Percentiles rank a stretch among this genome's conserved stretches.
Evolutionary conservation across 805 yeast genomes (phyloP).

Genomic region (Saccharomycopsis schoenii): DNA sequence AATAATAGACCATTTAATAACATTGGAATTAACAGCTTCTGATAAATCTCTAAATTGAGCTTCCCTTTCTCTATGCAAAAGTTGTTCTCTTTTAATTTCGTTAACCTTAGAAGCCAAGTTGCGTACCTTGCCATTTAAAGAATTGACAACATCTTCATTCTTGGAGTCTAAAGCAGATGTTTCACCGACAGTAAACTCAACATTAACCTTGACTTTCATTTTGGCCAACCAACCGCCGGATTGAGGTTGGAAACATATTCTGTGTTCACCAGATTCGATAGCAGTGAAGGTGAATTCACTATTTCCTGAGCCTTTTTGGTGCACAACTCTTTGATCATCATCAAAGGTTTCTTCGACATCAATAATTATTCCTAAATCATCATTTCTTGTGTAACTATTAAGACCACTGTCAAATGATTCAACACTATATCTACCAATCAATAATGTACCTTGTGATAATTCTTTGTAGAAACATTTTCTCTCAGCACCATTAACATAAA

Average conservation of each 20-base stretch:
- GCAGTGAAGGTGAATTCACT: conserved; percentile 72
- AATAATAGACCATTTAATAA: conserved; percentile 63
- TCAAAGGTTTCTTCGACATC: conserved; percentile 62
- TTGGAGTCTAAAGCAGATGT: conserved; percentile 59
- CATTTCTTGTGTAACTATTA: conserved; percentile 27
- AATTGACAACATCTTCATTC: conserved; percentile 45
- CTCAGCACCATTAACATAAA: conserved; percentile 41
- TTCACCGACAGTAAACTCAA: conserved; percentile 61
- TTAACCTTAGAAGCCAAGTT: conserved; percentile 44
- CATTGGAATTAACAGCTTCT: conserved; percentile 59
- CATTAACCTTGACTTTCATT: conserved; percentile 44
- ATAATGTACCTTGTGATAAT: conserved; percentile 37
- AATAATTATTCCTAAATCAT: conserved; percentile 30
- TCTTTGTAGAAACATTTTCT: conserved; percentile 50
- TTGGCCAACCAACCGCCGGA: conserved; percentile 54
- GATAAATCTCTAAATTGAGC: conserved; percentile 62
- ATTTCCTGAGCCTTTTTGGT: conserved; percentile 52
- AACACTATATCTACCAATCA: conserved; percentile 40
- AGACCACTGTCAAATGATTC: conserved; percentile 33
- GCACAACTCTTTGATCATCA: conserved; percentile 64
- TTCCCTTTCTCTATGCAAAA: conserved; percentile 64
- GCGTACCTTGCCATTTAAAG: conserved; percentile 47
- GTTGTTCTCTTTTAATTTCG: conserved; percentile 58
- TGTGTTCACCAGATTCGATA: conserved; percentile 68
- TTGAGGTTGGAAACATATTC: conserved; percentile 52